These are phyloP conservation scores for Auricularia cornea DNA, from an alignment of 768 basidiomycete species.

Conservation along the genomic window DNA sequence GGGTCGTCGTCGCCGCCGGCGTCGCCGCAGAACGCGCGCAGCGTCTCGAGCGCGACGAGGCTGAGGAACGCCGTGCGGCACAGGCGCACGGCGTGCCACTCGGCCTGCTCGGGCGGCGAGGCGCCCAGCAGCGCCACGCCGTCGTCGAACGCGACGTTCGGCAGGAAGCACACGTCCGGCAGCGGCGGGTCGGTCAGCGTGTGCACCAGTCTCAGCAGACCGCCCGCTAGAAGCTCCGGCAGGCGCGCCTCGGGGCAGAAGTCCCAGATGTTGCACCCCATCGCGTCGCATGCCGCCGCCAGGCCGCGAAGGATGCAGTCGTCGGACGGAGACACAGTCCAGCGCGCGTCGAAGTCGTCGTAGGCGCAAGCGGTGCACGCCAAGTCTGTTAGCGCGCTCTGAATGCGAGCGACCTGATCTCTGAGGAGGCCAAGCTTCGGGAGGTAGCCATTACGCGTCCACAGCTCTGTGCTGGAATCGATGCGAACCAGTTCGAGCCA, in stretches of 20 bases:
- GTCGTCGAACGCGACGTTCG: neutral
- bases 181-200: neutral
- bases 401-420: neutral
- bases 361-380: neutral
- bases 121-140: neutral
- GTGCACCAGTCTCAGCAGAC: neutral
- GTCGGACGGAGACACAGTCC: neutral
- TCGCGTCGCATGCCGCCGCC: neutral
- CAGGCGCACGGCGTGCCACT: no score
- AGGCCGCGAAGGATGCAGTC: neutral
- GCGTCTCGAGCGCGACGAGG: no score
- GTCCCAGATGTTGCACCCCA: neutral
- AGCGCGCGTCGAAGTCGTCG: neutral
- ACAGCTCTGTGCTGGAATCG: neutral
- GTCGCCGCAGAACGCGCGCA: no score
- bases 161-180: neutral
- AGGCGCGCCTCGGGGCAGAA: neutral
- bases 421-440: neutral
- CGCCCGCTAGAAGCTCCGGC: neutral
- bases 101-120: neutral
- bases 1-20: no score
- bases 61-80: no score
- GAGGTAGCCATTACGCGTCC: neutral
- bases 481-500: neutral
- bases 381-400: neutral